Evolutionary conservation across 23 red algal genomes (phyloP).

Genomic region (Gracilaria caudata): DNA sequence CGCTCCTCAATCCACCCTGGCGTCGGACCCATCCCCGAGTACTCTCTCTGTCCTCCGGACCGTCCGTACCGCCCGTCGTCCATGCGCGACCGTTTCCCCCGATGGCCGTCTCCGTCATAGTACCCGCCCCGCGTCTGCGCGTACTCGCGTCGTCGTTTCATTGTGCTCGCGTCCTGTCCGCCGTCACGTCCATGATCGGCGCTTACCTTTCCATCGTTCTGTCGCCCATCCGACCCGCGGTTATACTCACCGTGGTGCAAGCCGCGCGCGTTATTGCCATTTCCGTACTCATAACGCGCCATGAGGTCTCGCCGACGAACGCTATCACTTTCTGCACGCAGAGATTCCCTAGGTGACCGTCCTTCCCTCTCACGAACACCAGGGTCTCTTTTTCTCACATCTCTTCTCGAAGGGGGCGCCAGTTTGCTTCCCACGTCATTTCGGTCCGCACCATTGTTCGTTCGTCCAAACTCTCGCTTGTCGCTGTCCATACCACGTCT

Average conservation of each 20-base stretch:
- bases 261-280: slow-evolving; percentile 1
- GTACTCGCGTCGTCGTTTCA: slow-evolving; percentile 10
- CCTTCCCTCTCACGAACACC: slow-evolving; percentile 5
- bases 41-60: slow-evolving; percentile 8
- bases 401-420: background rate
- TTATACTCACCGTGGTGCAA: background rate
- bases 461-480: slow-evolving; percentile 1
- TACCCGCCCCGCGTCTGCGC: background rate
- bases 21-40: background rate
- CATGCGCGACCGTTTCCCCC: background rate
- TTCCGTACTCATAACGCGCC: slow-evolving; percentile 12
- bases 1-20: slow-evolving; percentile 18
- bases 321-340: background rate
- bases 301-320: background rate
- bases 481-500: background rate
- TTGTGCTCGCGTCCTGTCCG: background rate
- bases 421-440: background rate
- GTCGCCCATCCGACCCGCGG: background rate
- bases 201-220: background rate
- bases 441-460: background rate
- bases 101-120: slow-evolving; percentile 14
- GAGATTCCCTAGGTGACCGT: background rate
- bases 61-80: slow-evolving; percentile 16
- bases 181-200: background rate
- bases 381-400: background rate